Evolutionary conservation across 78 protist genomes (phyloP), one percentile per base, ranked within the genome.

Genomic region (Reticulomyxa filosa): DNA sequence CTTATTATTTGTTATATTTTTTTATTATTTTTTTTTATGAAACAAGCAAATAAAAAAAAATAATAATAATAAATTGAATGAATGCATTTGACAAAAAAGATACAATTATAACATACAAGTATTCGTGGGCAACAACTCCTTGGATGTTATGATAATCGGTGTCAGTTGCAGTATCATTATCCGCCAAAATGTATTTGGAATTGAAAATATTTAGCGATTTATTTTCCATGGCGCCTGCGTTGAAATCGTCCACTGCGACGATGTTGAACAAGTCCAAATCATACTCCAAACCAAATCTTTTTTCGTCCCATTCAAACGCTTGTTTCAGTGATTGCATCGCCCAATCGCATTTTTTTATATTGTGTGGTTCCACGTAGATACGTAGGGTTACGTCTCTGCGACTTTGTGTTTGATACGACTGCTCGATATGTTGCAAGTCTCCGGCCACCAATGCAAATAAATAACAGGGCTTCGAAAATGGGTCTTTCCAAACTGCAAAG

Each of bases 151-250:
- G 26, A 33, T 55, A 55, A 33, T 55, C 11, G 8, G 11, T 55
- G 10, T 55, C 59, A 22, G 59, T 55, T 26, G 57, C 73, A n/a
- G 73, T 33, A 22, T 13, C 66, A n/a, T 48, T 62, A 35, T 35
- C 39, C 10, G 73, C 73, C 11, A 67, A 65, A 13, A 34, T 52
- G 6, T 46, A 34, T 32, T 46, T 35, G 13, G 73, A 39, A 51
- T 67, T 67, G 64, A 67, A 67, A 10, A 67, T 25, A 37, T 67
- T 67, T 32, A 67, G 64, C 6, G 67, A 62, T 53, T 67, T 67
- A 51, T 67, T 67, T 65, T 67, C 73, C 73, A 67, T 67, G 30
- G 73, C 73, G 23, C 73, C 73, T 65, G 57, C 57, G 64, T 67
- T 67, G 61, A 67, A 67, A 65, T 67, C 73, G 50, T 53, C 39